Percentiles rank a stretch among this genome's conserved stretches.
Conservation (phyloP, 2,329 filamentous ascomycete genomes). For the Arthrinium puccinioides region DNA sequence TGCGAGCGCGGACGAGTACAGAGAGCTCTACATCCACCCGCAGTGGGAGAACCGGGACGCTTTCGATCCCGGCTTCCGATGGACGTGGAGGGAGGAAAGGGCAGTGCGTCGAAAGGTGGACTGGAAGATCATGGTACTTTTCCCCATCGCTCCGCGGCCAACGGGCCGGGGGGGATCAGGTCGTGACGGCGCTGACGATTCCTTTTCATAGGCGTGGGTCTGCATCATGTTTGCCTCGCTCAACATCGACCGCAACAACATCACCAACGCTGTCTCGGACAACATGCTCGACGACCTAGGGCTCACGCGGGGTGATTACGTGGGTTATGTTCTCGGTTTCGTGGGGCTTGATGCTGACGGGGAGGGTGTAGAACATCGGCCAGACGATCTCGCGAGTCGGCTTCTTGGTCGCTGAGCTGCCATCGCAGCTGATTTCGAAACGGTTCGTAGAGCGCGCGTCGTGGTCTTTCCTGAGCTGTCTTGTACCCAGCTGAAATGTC, state of each 20-base stretch:
- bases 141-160: too few relatives aligned
- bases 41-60: constrained; percentile 49
- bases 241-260: constrained; percentile 53
- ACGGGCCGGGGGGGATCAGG: too few relatives aligned
- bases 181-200: too few relatives aligned
- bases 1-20: too few relatives aligned
- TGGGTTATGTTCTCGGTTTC: background rate
- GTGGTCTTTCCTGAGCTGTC: too few relatives aligned
- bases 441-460: too few relatives aligned
- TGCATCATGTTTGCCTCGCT: constrained; percentile 56
- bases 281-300: constrained; percentile 50
- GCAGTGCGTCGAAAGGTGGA: constrained; percentile 40
- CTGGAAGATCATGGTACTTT: constrained; percentile 26
- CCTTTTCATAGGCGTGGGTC: too few relatives aligned
- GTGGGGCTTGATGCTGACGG: background rate
- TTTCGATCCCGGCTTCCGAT: constrained; percentile 45
- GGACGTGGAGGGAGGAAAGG: constrained; percentile 46
- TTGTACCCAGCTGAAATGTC: too few relatives aligned
- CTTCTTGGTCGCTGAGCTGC: constrained; percentile 51
- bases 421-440: constrained; percentile 54
- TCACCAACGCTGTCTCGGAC: constrained; percentile 51
- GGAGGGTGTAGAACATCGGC: constrained; percentile 39
- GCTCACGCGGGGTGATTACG: constrained; percentile 33
- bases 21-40: too few relatives aligned
- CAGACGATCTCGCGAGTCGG: constrained; percentile 46